A percentile compares a stretch with the other conserved stretches of the same genome.
Evolutionary conservation across 257 asterid species (phyloP).

Genomic region (Nicotiana obtusifolia): DNA sequence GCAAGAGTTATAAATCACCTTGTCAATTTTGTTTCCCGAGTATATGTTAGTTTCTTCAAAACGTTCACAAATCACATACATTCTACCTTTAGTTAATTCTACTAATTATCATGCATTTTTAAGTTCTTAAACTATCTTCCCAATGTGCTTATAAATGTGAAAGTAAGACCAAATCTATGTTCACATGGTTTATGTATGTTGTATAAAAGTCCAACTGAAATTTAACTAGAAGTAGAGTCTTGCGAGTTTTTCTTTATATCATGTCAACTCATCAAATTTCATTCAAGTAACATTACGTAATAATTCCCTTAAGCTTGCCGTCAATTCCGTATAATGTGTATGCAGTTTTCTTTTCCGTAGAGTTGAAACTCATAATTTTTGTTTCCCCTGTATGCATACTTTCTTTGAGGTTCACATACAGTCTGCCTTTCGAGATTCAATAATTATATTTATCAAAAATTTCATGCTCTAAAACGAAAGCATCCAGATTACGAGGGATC

Average conservation of each 20-base stretch:
- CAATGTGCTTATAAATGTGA: neutral
- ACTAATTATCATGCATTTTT: too few species aligned
- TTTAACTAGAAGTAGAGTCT: neutral
- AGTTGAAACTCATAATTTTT: neutral
- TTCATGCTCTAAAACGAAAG: neutral
- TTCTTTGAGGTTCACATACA: neutral
- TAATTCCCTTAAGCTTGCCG: neutral
- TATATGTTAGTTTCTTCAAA: too few species aligned
- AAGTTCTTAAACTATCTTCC: neutral
- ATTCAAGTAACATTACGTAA: neutral
- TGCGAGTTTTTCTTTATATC: neutral
- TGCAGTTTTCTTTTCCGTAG: neutral
- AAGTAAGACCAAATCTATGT: neutral
- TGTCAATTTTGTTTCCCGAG: too few species aligned
- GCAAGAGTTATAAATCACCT: too few species aligned
- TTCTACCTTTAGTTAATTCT: too few species aligned
- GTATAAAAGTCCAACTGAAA: neutral
- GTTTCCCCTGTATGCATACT: neutral
- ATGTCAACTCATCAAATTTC: neutral
- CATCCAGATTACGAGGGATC: neutral
- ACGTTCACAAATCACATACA: too few species aligned
- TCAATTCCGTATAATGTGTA: neutral
- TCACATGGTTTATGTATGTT: neutral
- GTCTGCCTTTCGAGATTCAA: neutral
- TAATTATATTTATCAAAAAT: neutral